Conservation (phyloP, 225 moss, liverwort and hornwort genomes). For the Rhytidiadelphus loreus region DNA sequence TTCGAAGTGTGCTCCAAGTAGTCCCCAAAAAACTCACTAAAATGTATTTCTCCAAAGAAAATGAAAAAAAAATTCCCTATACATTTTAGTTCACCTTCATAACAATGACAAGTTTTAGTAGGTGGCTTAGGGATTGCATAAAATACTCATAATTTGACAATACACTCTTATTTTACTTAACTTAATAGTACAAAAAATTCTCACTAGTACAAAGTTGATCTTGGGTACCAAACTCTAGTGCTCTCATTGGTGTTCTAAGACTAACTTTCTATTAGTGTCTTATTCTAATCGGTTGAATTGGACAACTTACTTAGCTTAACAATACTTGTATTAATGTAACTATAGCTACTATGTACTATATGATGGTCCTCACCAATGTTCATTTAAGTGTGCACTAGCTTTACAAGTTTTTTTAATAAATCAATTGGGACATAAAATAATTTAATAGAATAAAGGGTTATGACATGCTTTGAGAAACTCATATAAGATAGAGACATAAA, state of each 20-base stretch:
- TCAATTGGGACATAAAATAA: too few species aligned
- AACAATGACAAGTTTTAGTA: neutral
- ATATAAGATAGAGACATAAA: too few species aligned
- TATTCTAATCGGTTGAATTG: too few species aligned
- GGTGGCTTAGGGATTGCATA: rapidly evolving
- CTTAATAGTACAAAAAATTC: neutral
- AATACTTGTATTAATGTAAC: neutral
- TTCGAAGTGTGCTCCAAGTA: neutral
- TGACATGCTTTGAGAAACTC: too few species aligned
- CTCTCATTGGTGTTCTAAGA: rapidly evolving
- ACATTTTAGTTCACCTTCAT: neutral
- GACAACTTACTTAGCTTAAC: neutral
- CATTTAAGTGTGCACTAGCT: rapidly evolving
- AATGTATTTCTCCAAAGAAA: neutral
- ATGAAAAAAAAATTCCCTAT: too few species aligned
- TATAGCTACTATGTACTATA: neutral
- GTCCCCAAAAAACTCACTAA: too few species aligned
- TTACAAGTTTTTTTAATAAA: neutral
- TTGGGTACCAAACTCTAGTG: rapidly evolving
- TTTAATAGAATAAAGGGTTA: too few species aligned
- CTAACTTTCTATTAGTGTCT: too few species aligned
- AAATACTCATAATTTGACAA: neutral
- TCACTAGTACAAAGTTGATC: neutral
- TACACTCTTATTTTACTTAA: neutral
- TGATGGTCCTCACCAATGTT: neutral